A percentile compares a stretch with the other conserved stretches of the same genome.
Evolutionary conservation across 2,329 filamentous ascomycete genomes (phyloP).

Genomic region (Trematosphaeria pertusa): DNA sequence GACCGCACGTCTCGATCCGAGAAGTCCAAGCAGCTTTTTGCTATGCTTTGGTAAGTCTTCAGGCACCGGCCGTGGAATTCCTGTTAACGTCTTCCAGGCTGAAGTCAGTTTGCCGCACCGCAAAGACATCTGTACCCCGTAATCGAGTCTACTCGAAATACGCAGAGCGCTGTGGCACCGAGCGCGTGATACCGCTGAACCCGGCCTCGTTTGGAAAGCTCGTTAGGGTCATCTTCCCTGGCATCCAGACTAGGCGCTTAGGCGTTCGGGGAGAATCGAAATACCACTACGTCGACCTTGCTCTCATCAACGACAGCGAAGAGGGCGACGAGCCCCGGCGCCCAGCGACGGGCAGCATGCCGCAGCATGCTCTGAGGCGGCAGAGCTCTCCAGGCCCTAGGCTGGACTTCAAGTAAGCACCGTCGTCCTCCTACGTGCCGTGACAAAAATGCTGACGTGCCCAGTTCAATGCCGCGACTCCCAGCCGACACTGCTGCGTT

Average conservation of each 20-base stretch:
- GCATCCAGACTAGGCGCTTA: constrained; percentile 87
- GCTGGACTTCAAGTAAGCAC: constrained; percentile 45
- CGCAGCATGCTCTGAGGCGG: constrained; percentile 35
- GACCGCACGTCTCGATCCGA: constrained; percentile 83
- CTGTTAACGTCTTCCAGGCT: constrained; percentile 63
- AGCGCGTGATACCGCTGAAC: constrained; percentile 93
- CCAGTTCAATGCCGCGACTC: constrained; percentile 52
- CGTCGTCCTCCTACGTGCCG: neutral
- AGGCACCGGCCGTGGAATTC: neutral
- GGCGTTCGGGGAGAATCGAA: constrained; percentile 97
- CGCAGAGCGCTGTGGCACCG: constrained; percentile 88
- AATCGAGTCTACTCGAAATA: constrained; percentile 96
- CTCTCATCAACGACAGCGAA: constrained; percentile 55
- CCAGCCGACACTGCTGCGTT: constrained; percentile 58
- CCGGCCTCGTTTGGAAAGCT: constrained; percentile 98
- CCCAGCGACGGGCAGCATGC: constrained; percentile 26
- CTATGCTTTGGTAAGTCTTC: constrained; percentile 78
- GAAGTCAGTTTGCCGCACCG: constrained; percentile 71
- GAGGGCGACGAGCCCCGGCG: constrained; percentile 33
- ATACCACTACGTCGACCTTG: constrained; percentile 81
- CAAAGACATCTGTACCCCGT: constrained; percentile 85
- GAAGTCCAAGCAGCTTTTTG: constrained; percentile 83
- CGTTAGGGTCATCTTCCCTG: constrained; percentile 93
- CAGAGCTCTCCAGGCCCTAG: constrained; percentile 41
- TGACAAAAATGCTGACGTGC: constrained; percentile 21